These are phyloP conservation scores for Lecanicillium sp. DNA, from an alignment of 2,329 filamentous ascomycete genomes.

Conservation along the genomic window DNA sequence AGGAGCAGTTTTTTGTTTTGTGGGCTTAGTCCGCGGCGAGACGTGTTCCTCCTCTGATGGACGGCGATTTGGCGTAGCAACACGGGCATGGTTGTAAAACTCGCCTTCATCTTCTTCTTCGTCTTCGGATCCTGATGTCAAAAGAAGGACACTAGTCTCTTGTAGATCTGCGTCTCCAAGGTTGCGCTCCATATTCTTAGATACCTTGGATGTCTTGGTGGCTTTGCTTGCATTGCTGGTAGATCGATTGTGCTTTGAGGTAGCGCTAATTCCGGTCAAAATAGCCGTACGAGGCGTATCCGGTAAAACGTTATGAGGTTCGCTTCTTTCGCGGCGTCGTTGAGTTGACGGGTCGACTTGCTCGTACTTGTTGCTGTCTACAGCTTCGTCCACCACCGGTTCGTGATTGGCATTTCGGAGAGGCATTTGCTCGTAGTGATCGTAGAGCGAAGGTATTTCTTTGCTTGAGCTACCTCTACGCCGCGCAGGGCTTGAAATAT, in stretches of 20 bases:
- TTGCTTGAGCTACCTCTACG: slow-evolving; percentile 19
- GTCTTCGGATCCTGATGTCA: slow-evolving; percentile 6
- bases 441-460: slow-evolving; percentile 43
- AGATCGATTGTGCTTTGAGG: slow-evolving; percentile 1
- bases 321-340: too few species aligned
- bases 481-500: slow-evolving; percentile 15
- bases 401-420: slow-evolving; percentile 32
- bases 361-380: too few species aligned
- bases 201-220: slow-evolving; percentile 1
- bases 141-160: slow-evolving; percentile 6
- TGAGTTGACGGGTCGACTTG: too few species aligned
- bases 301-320: slow-evolving; percentile 2
- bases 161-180: slow-evolving; percentile 1
- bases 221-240: slow-evolving; percentile 3
- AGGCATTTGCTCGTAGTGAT: slow-evolving; percentile 51
- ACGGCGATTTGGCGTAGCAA: not conserved
- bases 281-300: slow-evolving; percentile 2
- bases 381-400: slow-evolving; percentile 12
- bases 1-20: not conserved
- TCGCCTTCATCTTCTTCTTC: not conserved
- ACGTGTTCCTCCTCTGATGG: not conserved
- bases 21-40: slow-evolving; percentile 1
- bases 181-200: not conserved
- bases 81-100: too few species aligned
- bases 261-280: not conserved